Conservation (phyloP, 495 filamentous ascomycete species). For the Aspergillus saccharolyticus region DNA sequence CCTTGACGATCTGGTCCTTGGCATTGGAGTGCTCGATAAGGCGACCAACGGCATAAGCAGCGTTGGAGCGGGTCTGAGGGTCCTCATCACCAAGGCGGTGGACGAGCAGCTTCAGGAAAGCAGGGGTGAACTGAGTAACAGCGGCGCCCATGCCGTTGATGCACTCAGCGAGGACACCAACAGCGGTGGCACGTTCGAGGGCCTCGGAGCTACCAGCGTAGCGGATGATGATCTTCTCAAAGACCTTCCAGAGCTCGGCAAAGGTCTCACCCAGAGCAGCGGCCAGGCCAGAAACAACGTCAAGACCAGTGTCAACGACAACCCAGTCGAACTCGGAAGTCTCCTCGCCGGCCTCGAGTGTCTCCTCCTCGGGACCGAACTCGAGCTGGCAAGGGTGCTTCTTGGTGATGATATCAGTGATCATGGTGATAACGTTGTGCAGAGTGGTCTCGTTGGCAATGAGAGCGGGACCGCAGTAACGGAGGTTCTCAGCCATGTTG, state of each 20-base stretch:
- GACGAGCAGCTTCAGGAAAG: slow-evolving; percentile 72
- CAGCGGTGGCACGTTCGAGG: slow-evolving; percentile 79
- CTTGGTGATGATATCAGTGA: slow-evolving; percentile 73
- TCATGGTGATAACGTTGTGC: slow-evolving; percentile 60
- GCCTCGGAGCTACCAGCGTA: slow-evolving; percentile 79
- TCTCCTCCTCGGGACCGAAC: slow-evolving; percentile 70
- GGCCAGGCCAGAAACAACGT: slow-evolving; percentile 78
- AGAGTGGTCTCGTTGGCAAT: slow-evolving; percentile 60
- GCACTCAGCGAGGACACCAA: slow-evolving; percentile 90
- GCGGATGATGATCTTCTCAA: slow-evolving; percentile 84
- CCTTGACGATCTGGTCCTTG: slow-evolving; percentile 61
- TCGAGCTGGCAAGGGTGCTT: slow-evolving; percentile 91
- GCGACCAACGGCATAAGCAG: slow-evolving; percentile 83
- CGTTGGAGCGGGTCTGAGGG: slow-evolving; percentile 87
- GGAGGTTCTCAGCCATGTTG: slow-evolving; percentile 87
- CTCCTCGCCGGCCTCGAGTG: slow-evolving; percentile 64
- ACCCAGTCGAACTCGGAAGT: slow-evolving; percentile 97
- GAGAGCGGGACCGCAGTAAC: slow-evolving; percentile 84
- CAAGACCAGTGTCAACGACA: slow-evolving; percentile 87
- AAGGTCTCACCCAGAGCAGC: slow-evolving; percentile 78
- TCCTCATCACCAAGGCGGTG: slow-evolving; percentile 89
- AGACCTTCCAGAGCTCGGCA: slow-evolving; percentile 83
- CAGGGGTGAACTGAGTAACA: slow-evolving; percentile 70
- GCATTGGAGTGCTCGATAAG: slow-evolving; percentile 74
- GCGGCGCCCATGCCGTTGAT: slow-evolving; percentile 74